Percentiles rank a stretch among this genome's conserved stretches.
These are phyloP conservation scores for Microsporum ferrugineum DNA, from an alignment of 2,329 filamentous ascomycete species.

Conservation along the genomic window DNA sequence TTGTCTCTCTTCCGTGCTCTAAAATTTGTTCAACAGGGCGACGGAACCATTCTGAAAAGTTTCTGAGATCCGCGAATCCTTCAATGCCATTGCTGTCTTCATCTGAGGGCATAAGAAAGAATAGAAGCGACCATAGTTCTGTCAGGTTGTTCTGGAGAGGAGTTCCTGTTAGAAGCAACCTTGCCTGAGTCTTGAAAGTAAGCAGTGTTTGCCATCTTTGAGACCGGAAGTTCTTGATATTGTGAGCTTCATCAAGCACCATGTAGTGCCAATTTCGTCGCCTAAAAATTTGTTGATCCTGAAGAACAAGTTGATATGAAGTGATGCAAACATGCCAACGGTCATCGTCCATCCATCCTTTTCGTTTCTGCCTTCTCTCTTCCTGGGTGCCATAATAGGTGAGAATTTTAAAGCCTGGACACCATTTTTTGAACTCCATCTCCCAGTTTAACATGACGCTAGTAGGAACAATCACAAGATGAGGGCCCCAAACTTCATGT, in stretches of 20 bases:
- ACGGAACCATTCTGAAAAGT: slow-evolving; percentile 93
- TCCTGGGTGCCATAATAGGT: slow-evolving; percentile 93
- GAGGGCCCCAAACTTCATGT: slow-evolving; percentile 87
- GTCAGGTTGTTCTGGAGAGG: slow-evolving; percentile 94
- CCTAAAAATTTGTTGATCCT: slow-evolving; percentile 89
- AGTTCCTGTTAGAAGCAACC: slow-evolving; percentile 82
- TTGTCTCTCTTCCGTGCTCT: slow-evolving; percentile 82
- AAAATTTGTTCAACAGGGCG: slow-evolving; percentile 92
- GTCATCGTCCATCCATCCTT: slow-evolving; percentile 87
- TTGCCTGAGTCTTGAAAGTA: slow-evolving; percentile 79
- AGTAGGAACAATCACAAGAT: slow-evolving; percentile 90
- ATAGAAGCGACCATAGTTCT: slow-evolving; percentile 91
- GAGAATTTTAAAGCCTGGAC: slow-evolving; percentile 93
- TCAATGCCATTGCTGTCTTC: slow-evolving; percentile 62
- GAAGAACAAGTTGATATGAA: slow-evolving; percentile 89
- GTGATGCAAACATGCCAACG: slow-evolving; percentile 97
- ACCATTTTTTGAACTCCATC: slow-evolving; percentile 99
- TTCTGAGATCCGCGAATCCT: slow-evolving; percentile 85
- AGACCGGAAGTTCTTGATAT: slow-evolving; percentile 99
- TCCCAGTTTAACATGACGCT: slow-evolving; percentile 99
- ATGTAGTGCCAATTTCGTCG: slow-evolving; percentile 93
- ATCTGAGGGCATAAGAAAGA: slow-evolving; percentile 88
- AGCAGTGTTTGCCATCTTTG: slow-evolving; percentile 93
- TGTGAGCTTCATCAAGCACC: slow-evolving; percentile 95
- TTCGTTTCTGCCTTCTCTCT: slow-evolving; percentile 79